Conservation (phyloP, 176 grass and related monocot species). For the Guadua angustifolia region DNA sequence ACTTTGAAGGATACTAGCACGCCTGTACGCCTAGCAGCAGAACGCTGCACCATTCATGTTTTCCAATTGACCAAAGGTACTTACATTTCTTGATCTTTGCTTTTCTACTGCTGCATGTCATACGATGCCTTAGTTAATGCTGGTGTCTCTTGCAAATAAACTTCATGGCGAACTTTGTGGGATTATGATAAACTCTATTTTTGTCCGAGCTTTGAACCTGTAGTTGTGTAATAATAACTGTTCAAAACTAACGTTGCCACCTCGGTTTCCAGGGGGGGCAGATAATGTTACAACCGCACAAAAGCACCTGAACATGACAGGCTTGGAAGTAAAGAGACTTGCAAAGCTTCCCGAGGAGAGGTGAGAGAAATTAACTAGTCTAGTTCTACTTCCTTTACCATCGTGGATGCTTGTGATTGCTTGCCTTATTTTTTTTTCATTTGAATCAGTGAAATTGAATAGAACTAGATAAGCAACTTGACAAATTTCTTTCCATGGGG, state of each 20-base stretch:
- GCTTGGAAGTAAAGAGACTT: slow-evolving; percentile 92
- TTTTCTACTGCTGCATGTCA: slow-evolving; percentile 1
- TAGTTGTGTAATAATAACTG: background rate
- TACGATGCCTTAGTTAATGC: background rate
- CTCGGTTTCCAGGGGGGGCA: slow-evolving; percentile 57
- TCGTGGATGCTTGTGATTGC: background rate
- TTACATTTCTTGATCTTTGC: slow-evolving; percentile 6
- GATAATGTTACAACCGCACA: slow-evolving; percentile 82
- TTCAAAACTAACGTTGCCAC: slow-evolving; percentile 18
- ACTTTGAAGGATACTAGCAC: slow-evolving; percentile 78
- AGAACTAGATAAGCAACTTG: background rate
- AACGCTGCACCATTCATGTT: slow-evolving; percentile 90
- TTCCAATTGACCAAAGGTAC: slow-evolving; percentile 92
- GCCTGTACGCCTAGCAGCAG: slow-evolving; percentile 84
- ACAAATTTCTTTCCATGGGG: slow-evolving; percentile 22
- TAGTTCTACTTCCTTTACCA: background rate
- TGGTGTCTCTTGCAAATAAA: background rate
- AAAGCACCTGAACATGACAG: slow-evolving; percentile 83
- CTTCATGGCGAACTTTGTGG: background rate
- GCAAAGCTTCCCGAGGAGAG: slow-evolving; percentile 91
- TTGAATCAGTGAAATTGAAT: background rate
- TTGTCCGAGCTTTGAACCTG: background rate
- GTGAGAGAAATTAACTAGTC: slow-evolving; percentile 45
- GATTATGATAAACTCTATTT: background rate
- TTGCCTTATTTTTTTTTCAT: background rate